These are phyloP conservation scores for Trichoderma parareesei DNA, from an alignment of 495 filamentous ascomycete genomes.

Conservation along the genomic window DNA sequence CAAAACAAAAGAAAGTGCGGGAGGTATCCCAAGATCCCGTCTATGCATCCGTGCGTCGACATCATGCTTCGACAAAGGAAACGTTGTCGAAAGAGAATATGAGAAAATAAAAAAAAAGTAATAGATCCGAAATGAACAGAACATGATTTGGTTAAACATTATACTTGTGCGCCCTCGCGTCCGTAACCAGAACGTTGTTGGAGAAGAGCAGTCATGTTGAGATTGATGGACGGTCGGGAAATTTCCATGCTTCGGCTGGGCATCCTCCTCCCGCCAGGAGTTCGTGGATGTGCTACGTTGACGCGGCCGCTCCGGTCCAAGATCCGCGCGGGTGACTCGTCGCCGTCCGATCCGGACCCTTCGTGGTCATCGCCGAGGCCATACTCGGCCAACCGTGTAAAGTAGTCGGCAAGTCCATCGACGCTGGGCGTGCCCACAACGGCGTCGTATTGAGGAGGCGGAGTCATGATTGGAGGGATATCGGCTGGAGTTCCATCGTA, in stretches of 20 bases:
- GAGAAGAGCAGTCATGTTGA: constrained; percentile 12
- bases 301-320: constrained; percentile 38
- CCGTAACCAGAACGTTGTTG: not conserved
- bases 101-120: not conserved
- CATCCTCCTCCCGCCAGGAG: constrained; percentile 39
- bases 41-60: too few relatives aligned
- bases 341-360: constrained; percentile 22
- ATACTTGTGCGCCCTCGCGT: not conserved
- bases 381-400: constrained; percentile 46
- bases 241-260: constrained; percentile 42
- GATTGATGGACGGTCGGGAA: constrained; percentile 31
- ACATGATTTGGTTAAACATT: not conserved
- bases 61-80: not conserved
- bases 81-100: not conserved
- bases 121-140: not conserved
- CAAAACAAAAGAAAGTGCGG: not conserved
- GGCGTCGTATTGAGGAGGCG: constrained; percentile 79
- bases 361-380: constrained; percentile 24
- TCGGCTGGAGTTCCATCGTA: not conserved
- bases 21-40: too few relatives aligned
- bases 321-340: constrained; percentile 30
- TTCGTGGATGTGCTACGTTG: constrained; percentile 47
- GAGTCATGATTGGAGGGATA: constrained; percentile 52
- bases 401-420: constrained; percentile 87
- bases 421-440: constrained; percentile 74